Percentiles rank a stretch among this genome's conserved stretches.
Evolutionary conservation across 2,329 filamentous ascomycete species (phyloP).

Genomic region (Eurotiales sp.): DNA sequence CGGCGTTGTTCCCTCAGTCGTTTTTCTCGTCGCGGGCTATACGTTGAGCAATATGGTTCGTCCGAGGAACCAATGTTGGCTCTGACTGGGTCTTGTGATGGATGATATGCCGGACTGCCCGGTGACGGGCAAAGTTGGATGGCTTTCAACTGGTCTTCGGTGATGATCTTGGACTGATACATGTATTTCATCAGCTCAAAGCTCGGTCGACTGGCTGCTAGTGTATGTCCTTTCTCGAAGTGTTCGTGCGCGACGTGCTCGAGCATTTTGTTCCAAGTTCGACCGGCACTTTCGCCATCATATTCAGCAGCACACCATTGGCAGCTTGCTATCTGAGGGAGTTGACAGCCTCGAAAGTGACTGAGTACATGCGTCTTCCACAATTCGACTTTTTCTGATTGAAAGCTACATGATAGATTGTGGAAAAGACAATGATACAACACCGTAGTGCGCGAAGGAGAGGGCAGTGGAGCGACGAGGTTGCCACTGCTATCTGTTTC

Average conservation of each 20-base stretch:
- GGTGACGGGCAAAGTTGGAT: conserved; percentile 39
- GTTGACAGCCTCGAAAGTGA: conserved; percentile 40
- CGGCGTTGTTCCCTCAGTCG: conserved; percentile 33
- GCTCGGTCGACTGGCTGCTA: conserved; percentile 38
- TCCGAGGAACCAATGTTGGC: conserved; percentile 36
- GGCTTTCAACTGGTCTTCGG: conserved; percentile 40
- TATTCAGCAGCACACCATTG: conserved; percentile 36
- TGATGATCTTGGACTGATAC: conserved; percentile 40
- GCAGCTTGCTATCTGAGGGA: conserved; percentile 40
- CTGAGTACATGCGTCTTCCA: conserved; percentile 45
- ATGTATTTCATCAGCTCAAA: conserved; percentile 46
- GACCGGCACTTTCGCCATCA: conserved; percentile 13
- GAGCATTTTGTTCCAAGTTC: conserved; percentile 42
- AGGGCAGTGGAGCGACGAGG: conserved; percentile 23
- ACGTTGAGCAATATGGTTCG: conserved; percentile 38
- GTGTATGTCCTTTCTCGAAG: conserved; percentile 38
- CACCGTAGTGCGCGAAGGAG: not conserved
- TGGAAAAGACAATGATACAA: conserved; percentile 42
- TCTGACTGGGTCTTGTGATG: conserved; percentile 33
- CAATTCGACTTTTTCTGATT: conserved; percentile 33
- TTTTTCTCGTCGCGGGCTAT: conserved; percentile 37
- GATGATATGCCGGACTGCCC: conserved; percentile 34
- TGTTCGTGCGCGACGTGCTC: conserved; percentile 40
- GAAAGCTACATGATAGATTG: conserved; percentile 40
- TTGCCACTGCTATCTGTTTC: conserved; percentile 28